A percentile compares a stretch with the other conserved stretches of the same genome.
These are phyloP conservation scores for Hanseniaspora singularis DNA, from an alignment of 805 yeast species.

Conservation along the genomic window DNA sequence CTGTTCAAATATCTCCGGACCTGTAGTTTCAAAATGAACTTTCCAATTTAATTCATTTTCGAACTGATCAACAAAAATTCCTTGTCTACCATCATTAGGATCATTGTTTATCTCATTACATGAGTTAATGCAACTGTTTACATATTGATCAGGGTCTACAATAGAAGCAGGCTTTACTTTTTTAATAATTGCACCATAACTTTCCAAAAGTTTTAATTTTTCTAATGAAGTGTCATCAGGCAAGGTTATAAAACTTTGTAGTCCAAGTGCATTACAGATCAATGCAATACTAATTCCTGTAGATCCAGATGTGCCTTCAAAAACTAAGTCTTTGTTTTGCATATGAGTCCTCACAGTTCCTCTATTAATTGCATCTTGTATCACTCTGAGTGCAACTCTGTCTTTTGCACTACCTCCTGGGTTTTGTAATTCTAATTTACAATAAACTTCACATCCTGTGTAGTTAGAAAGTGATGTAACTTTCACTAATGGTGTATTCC, in stretches of 20 bases:
- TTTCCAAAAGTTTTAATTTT: conserved; percentile 55
- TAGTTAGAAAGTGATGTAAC: conserved; percentile 55
- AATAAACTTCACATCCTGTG: conserved; percentile 76
- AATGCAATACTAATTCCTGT: conserved; percentile 91
- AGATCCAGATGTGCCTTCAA: conserved; percentile 94
- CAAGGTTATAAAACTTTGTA: conserved; percentile 80
- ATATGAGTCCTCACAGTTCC: conserved; percentile 52
- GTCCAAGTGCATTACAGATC: conserved; percentile 80
- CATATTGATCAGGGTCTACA: conserved; percentile 86
- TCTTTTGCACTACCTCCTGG: conserved; percentile 97
- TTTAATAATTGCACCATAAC: conserved; percentile 72
- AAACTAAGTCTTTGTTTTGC: conserved; percentile 55
- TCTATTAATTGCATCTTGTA: conserved; percentile 32
- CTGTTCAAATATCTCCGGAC: conserved; percentile 83
- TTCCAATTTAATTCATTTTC: conserved; percentile 88
- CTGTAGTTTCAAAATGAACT: conserved; percentile 70
- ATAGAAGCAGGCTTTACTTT: conserved; percentile 90
- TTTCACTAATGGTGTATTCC: conserved; percentile 76
- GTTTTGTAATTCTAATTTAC: conserved; percentile 71
- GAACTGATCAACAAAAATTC: conserved; percentile 89
- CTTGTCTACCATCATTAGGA: conserved; percentile 33
- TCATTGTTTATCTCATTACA: conserved; percentile 40
- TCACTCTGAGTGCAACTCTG: conserved; percentile 78
- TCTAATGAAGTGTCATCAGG: conserved; percentile 90
- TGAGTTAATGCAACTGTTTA: conserved; percentile 66